Conservation (phyloP, 305 asterid species). For the Solanum hybrid region DNA sequence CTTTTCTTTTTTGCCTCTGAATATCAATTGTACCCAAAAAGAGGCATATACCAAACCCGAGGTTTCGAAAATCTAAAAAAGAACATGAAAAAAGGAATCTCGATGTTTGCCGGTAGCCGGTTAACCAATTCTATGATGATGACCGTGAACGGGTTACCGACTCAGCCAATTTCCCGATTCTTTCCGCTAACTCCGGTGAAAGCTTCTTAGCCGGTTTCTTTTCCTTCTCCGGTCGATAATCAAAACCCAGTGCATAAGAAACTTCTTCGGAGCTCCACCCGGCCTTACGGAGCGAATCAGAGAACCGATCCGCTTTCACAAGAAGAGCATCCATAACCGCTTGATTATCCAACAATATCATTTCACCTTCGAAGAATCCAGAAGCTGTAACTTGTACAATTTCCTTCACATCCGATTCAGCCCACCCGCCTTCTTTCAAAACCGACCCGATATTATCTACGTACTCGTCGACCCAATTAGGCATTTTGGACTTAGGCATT, state of each 20-base stretch:
- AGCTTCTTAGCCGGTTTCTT: conserved; percentile 55
- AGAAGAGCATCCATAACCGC: conserved; percentile 77
- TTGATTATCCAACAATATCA: conserved; percentile 76
- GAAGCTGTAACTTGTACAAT: conserved; percentile 68
- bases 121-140: conserved; percentile 10
- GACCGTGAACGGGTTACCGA: conserved; percentile 48
- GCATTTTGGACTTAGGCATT: conserved; percentile 50
- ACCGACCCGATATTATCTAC: conserved; percentile 70
- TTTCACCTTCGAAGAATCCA: conserved; percentile 77
- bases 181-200: conserved; percentile 63
- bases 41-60: conserved; percentile 39
- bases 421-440: conserved; percentile 78
- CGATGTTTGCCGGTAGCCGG: conserved; percentile 34
- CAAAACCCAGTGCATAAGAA: conserved; percentile 75
- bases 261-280: conserved; percentile 99
- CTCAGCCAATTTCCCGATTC: conserved; percentile 71
- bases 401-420: conserved; percentile 77
- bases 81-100: conserved; percentile 23
- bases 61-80: conserved; percentile 28
- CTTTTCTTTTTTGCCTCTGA: conserved; percentile 26
- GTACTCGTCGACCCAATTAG: conserved; percentile 82
- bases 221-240: conserved; percentile 58
- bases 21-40: conserved; percentile 22
- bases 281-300: conserved; percentile 66
- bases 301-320: conserved; percentile 78